Conservation (phyloP, 495 filamentous ascomycete species). For the Penicillium lividum region DNA sequence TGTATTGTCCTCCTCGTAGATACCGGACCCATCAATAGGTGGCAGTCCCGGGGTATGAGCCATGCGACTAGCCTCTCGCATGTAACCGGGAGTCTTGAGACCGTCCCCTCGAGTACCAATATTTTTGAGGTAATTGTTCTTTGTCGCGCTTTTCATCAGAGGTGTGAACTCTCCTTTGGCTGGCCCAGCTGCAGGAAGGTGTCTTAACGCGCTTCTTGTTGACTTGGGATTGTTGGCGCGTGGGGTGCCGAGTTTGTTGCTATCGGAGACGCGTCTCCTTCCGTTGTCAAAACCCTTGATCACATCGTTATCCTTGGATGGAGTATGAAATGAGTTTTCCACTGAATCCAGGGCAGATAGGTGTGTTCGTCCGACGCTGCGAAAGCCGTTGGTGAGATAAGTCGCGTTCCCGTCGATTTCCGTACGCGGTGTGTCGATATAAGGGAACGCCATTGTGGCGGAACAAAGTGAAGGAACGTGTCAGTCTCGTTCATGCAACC, state of each 20-base stretch:
- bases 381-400: constrained; percentile 63
- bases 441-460: constrained; percentile 48
- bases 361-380: constrained; percentile 46
- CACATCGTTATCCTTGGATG: constrained; percentile 74
- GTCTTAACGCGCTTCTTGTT: constrained; percentile 58
- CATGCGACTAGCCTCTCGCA: constrained; percentile 60
- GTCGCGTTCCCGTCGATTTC: constrained; percentile 76
- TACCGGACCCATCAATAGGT: constrained; percentile 57
- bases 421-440: constrained; percentile 78
- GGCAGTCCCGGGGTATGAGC: constrained; percentile 65
- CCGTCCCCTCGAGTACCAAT: constrained; percentile 53
- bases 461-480: constrained; percentile 14
- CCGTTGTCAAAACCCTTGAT: constrained; percentile 66
- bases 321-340: constrained; percentile 83
- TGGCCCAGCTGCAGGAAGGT: constrained; percentile 58
- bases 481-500: constrained; percentile 29
- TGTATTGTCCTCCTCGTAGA: constrained; percentile 66
- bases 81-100: constrained; percentile 68
- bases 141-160: constrained; percentile 83
- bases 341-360: constrained; percentile 75
- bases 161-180: constrained; percentile 87
- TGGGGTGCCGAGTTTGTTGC: constrained; percentile 66
- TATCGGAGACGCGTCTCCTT: constrained; percentile 48
- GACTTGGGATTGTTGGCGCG: constrained; percentile 54
- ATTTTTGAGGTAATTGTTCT: constrained; percentile 69